A percentile compares a stretch with the other conserved stretches of the same genome.
Conservation (phyloP, 2,329 filamentous ascomycete species). For the Colletotrichum higginsianum region DNA sequence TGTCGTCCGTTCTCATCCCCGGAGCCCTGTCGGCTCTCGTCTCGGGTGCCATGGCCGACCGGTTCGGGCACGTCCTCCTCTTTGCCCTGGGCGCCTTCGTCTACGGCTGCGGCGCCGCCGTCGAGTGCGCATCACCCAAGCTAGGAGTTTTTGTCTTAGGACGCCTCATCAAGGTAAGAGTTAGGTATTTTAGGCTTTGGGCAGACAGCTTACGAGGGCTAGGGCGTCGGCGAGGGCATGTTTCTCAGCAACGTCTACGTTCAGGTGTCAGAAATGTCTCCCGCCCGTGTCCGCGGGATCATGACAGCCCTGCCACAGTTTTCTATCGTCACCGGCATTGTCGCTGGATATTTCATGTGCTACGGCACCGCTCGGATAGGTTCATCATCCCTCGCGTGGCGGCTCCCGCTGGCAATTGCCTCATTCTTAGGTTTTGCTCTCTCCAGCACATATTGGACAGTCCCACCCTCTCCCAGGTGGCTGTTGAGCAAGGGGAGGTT, state of each 20-base stretch:
- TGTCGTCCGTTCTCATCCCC: conserved; percentile 72
- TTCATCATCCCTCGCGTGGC: conserved; percentile 66
- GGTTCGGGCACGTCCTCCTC: conserved; percentile 66
- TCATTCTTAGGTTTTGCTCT: conserved; percentile 54
- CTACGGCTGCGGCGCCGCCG: conserved; percentile 66
- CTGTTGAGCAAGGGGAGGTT: conserved; percentile 59
- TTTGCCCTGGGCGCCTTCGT: conserved; percentile 66
- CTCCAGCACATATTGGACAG: conserved; percentile 49
- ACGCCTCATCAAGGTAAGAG: conserved; percentile 59
- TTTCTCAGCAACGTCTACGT: conserved; percentile 67
- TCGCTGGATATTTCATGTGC: conserved; percentile 72
- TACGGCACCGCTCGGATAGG: conserved; percentile 67
- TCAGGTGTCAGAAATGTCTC: conserved; percentile 73
- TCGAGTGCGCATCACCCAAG: conserved; percentile 54
- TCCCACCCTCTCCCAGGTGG: conserved; percentile 71
- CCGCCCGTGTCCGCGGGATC: conserved; percentile 63
- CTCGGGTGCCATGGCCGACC: conserved; percentile 68
- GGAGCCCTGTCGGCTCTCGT: conserved; percentile 73
- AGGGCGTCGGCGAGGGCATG: conserved; percentile 70
- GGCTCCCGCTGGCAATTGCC: conserved; percentile 63
- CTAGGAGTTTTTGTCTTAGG: conserved; percentile 70
- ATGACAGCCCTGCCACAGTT: conserved; percentile 69
- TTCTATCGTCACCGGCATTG: conserved; percentile 65
- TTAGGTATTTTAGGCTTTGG: too few species aligned
- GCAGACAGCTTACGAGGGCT: too few species aligned